A percentile compares a stretch with the other conserved stretches of the same genome.
phyloP scores from a whole-genome alignment of 306 rosid species.

The Pterocarpus macrocarpus region DNA sequence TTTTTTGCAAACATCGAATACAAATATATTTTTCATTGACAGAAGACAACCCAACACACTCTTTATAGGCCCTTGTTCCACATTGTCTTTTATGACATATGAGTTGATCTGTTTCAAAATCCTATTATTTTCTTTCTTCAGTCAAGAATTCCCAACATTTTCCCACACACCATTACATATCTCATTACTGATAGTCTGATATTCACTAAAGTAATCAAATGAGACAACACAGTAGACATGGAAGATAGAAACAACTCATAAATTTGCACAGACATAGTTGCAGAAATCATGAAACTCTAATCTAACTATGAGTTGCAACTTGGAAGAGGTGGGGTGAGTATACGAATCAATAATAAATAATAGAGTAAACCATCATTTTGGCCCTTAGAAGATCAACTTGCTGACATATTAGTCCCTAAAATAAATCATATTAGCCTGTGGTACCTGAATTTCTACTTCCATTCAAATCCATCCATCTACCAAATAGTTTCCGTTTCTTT shows the following conservation, averaged over 20 bases:
- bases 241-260: not conserved
- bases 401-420: too few species aligned
- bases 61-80: not conserved
- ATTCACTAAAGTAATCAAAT: not conserved
- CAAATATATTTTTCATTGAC: not conserved
- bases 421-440: too few species aligned
- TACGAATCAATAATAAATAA: not conserved
- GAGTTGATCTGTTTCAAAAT: not conserved
- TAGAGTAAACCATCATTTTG: too few species aligned
- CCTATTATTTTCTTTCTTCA: not conserved
- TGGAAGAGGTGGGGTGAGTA: not conserved
- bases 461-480: too few species aligned
- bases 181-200: not conserved
- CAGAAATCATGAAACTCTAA: not conserved
- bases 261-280: not conserved
- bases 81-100: not conserved
- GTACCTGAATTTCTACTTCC: too few species aligned
- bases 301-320: constrained; percentile 8
- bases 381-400: not conserved
- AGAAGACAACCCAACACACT: not conserved
- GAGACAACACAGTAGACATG: not conserved
- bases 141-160: constrained; percentile 11
- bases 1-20: not conserved
- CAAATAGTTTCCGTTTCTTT: too few species aligned
- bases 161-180: not conserved